These are phyloP conservation scores for Dactylis glomerata DNA, from an alignment of 176 grass and related monocot genomes.

Conservation along the genomic window DNA sequence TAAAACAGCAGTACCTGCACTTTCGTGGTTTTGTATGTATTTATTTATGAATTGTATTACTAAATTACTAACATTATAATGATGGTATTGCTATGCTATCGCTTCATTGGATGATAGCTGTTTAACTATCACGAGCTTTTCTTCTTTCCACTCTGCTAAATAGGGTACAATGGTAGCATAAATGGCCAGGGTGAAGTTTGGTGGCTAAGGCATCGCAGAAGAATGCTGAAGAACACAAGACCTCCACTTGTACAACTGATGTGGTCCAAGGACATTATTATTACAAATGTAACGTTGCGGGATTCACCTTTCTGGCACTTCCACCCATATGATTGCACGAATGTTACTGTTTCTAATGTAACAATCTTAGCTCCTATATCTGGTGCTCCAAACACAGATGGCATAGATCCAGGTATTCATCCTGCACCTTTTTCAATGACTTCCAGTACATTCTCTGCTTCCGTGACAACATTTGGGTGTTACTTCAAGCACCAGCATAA, in stretches of 20 bases:
- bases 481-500: neutral
- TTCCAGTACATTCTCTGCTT: neutral
- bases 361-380: constrained; percentile 84
- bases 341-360: constrained; percentile 82
- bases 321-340: constrained; percentile 97
- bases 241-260: constrained; percentile 90
- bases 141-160: constrained; percentile 22
- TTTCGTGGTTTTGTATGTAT: constrained; percentile 11
- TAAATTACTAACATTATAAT: neutral
- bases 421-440: neutral
- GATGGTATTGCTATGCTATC: neutral
- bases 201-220: constrained; percentile 89
- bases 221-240: constrained; percentile 88
- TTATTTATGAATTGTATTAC: constrained; percentile 1
- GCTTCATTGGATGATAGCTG: constrained; percentile 17
- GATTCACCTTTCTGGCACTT: constrained; percentile 97
- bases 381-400: constrained; percentile 93
- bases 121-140: neutral
- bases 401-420: constrained; percentile 96
- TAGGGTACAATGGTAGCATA: constrained; percentile 97
- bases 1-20: neutral
- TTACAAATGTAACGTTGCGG: constrained; percentile 77
- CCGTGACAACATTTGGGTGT: neutral
- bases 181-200: constrained; percentile 89
- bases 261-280: constrained; percentile 91